These are phyloP conservation scores for Mycotypha africana DNA, from an alignment of 371 early-diverging fungal genomes.

Conservation along the genomic window DNA sequence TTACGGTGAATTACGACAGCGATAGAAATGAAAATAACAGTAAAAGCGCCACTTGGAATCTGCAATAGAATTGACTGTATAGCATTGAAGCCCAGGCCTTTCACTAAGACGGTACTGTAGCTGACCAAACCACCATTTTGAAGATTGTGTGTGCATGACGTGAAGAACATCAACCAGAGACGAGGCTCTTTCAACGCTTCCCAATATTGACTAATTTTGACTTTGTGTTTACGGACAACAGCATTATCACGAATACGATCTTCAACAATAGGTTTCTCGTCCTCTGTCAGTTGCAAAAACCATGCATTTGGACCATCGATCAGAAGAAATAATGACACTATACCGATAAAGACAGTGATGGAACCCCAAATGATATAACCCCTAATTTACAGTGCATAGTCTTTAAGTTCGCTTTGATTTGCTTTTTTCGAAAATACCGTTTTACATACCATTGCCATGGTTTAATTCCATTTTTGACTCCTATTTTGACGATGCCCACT, in stretches of 20 bases:
- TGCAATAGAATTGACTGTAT: slow-evolving; percentile 18
- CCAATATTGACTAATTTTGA: slow-evolving; percentile 20
- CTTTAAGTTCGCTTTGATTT: not conserved
- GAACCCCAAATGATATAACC: slow-evolving; percentile 32
- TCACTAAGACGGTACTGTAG: slow-evolving; percentile 27
- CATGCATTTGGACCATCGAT: slow-evolving; percentile 22
- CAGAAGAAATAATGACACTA: slow-evolving; percentile 22
- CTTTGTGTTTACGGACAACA: slow-evolving; percentile 16
- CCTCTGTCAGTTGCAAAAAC: slow-evolving; percentile 21
- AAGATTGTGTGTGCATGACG: slow-evolving; percentile 13
- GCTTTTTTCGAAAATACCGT: too few relatives aligned
- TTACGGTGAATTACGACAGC: slow-evolving; percentile 6
- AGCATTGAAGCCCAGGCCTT: slow-evolving; percentile 33
- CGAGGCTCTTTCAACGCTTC: slow-evolving; percentile 34
- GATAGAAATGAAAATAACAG: slow-evolving; percentile 8
- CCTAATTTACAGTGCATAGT: slow-evolving; percentile 13
- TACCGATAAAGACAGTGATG: slow-evolving; percentile 22
- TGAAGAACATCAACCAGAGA: slow-evolving; percentile 16
- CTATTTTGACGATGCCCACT: slow-evolving; percentile 23
- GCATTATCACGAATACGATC: slow-evolving; percentile 30
- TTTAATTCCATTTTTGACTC: slow-evolving; percentile 3
- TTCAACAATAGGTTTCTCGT: slow-evolving; percentile 28
- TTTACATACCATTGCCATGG: slow-evolving; percentile 29
- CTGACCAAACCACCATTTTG: slow-evolving; percentile 31
- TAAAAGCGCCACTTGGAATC: slow-evolving; percentile 21